phyloP scores from a whole-genome alignment of 1,139 yeast genomes.

The Saccharomyces pastorianus region DNA sequence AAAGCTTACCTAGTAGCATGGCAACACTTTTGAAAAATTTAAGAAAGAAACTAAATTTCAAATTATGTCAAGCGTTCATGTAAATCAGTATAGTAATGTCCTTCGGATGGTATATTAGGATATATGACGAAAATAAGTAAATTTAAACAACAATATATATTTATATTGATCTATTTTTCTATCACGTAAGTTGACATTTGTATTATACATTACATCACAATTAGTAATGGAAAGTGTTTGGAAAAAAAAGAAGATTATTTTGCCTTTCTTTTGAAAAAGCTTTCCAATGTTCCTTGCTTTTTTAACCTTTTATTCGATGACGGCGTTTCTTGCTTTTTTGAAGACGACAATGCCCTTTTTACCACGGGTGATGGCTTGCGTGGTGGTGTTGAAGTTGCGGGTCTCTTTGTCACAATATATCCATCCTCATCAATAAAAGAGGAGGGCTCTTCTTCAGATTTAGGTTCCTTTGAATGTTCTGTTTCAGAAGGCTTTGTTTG shows the following conservation, averaged over 20 bases:
- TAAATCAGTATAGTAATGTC: constrained; percentile 5
- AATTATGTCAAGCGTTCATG: constrained; percentile 29
- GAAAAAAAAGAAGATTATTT: neutral
- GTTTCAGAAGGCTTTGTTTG: constrained; percentile 1
- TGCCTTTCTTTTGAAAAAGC: constrained; percentile 22
- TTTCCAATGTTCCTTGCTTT: constrained; percentile 27
- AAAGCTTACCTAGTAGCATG: constrained; percentile 16
- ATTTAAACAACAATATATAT: neutral
- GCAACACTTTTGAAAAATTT: constrained; percentile 15
- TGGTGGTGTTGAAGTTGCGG: constrained; percentile 4
- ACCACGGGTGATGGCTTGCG: constrained; percentile 7
- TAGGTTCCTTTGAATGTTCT: constrained; percentile 4
- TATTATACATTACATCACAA: neutral
- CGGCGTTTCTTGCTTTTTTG: constrained; percentile 6
- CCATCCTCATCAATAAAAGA: constrained; percentile 30
- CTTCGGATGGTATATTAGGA: neutral
- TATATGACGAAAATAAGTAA: neutral
- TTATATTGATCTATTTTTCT: neutral
- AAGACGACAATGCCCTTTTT: constrained; percentile 5
- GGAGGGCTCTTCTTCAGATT: constrained; percentile 6
- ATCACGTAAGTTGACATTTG: neutral
- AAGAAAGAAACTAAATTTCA: constrained; percentile 21
- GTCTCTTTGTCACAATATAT: constrained; percentile 26
- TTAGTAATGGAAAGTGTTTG: neutral
- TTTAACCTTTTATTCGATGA: constrained; percentile 10